Base-by-base conservation (phyloP, 1,139 yeast species). In the Hyphopichia khmerensis region DNA sequence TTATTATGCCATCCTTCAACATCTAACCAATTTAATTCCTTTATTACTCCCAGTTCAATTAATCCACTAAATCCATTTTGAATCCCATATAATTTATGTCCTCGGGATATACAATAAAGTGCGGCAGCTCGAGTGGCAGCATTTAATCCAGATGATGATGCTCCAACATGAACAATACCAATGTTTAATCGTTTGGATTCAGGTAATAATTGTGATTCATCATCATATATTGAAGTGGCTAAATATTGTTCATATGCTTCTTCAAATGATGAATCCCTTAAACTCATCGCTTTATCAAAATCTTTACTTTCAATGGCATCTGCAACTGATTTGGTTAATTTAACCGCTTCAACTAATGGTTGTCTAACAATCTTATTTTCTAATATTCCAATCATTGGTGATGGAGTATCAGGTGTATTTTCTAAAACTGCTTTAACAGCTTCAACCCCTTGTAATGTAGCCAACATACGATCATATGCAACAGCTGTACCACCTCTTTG, bases 401-500 rank as follows among this genome's bases (percentile, higher is more conserved):
- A 88, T 39, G 97, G 97, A 3, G 95, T 86, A 1, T 83, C 91
- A 21, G 96, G 96, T 8, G 95, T 87, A 42, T 84, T 75, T 43
- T 87, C 93, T 56, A 93, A 76, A 33, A 90, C 96, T 5, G 98
- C 98, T 49, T 85, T 84, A 40, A 93, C 96, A 10, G 99, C 98
- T 59, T 91, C 98, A 29, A 91, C 96, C 64, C 99, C 99, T 73
- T 93, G 99, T 54, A 91, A 65, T 18, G 99, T 91, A 27, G 97
- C 96, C 50, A 93, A 69, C 60, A 87, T 68, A 57, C 99, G 80
- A 64, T 93, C 99, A 60, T 75, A 85, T 3, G 98, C 97, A 43
- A 90, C 96, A 3, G 99, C 97, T 35, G 95, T 79, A 62, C 99
- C 99, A 69, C 99, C 99, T 69, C 99, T 83, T 73, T 93, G 99